Evolutionary conservation across 805 yeast species (phyloP).

Genomic region (Candida qinlingensis): DNA sequence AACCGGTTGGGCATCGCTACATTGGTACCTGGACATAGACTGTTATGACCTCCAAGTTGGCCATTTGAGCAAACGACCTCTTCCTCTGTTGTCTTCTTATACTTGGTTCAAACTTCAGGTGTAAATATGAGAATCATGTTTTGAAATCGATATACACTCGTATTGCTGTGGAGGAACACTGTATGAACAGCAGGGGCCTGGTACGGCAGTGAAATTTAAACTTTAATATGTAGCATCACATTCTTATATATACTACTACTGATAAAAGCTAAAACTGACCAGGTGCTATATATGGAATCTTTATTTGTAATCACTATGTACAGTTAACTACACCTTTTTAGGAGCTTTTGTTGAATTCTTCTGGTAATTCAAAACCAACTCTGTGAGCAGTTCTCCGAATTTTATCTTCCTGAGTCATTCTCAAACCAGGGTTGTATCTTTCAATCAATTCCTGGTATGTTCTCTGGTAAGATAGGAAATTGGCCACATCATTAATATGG

Average conservation of each 20-base stretch:
- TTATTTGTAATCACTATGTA: no score
- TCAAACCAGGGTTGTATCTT: conserved; percentile 81
- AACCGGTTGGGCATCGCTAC: not conserved
- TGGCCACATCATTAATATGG: conserved; percentile 54
- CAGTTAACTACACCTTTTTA: no score
- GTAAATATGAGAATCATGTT: no score
- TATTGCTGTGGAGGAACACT: not conserved
- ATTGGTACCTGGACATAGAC: no score
- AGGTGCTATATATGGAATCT: no score
- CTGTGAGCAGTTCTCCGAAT: conserved; percentile 75
- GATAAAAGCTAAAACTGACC: not conserved
- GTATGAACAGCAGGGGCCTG: not conserved
- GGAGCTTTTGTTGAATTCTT: conserved; percentile 13
- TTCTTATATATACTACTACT: conserved; percentile 1
- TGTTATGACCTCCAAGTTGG: no score
- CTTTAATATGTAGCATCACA: not conserved
- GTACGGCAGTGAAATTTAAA: not conserved
- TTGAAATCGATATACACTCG: no score
- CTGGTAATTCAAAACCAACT: conserved; percentile 80
- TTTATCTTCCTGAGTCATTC: conserved; percentile 71
- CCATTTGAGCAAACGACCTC: no score
- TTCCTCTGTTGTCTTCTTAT: no score
- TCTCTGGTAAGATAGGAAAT: conserved; percentile 67
- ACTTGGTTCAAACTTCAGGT: no score
- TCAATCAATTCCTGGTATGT: conserved; percentile 73